These are phyloP conservation scores for Spirogloea muscicola DNA, from an alignment of 139 green algal genomes.

Conservation along the genomic window DNA sequence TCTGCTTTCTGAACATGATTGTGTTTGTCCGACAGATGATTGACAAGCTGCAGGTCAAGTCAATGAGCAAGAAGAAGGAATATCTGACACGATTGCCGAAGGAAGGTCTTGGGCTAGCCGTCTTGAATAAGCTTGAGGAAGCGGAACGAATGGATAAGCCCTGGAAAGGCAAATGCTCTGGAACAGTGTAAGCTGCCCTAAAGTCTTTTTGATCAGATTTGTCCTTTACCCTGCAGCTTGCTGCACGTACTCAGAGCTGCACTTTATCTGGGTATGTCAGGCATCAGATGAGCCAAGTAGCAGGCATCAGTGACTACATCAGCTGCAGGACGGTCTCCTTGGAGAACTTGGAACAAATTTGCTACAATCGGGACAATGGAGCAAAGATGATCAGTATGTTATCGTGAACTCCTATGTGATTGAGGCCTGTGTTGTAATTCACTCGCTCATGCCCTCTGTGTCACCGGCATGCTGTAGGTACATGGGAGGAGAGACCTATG, in stretches of 20 bases:
- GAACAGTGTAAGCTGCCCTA: constrained; percentile 31
- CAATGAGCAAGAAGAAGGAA: background rate
- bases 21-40: background rate
- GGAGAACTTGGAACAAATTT: background rate
- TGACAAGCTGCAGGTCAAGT: background rate
- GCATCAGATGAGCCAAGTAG: background rate
- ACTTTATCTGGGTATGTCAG: background rate
- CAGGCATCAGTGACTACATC: background rate
- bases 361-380: background rate
- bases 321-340: background rate
- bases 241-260: background rate
- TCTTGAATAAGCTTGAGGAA: background rate
- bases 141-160: constrained; percentile 1
- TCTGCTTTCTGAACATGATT: background rate
- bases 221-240: background rate
- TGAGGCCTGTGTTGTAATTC: constrained; percentile 12
- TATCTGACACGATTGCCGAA: background rate
- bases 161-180: constrained; percentile 27
- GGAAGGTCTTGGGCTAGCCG: background rate
- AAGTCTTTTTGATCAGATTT: background rate
- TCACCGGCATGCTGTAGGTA: constrained; percentile 15
- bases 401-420: background rate
- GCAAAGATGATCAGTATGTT: background rate
- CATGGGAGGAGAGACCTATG: constrained; percentile 18
- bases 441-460: constrained; percentile 10